A percentile compares a stretch with the other conserved stretches of the same genome.
Conservation (phyloP, 192 early-diverging fungal genomes). For the Ambispora gerdemannii region DNA sequence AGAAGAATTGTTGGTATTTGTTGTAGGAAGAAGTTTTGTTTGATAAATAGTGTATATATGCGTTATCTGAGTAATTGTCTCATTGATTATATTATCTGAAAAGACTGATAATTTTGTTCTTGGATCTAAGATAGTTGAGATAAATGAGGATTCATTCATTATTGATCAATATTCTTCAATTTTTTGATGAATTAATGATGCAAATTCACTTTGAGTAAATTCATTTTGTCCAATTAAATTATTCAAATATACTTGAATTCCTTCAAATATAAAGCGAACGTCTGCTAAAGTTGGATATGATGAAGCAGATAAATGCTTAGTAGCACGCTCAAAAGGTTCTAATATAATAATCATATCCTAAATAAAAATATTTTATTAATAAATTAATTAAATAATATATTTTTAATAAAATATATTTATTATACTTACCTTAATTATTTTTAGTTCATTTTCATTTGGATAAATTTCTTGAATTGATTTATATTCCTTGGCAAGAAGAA, state of each 20-base stretch:
- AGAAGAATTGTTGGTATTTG: background rate
- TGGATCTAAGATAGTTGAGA: background rate
- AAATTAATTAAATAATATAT: background rate
- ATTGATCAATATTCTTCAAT: background rate
- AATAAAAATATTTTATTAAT: background rate
- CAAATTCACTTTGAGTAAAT: background rate
- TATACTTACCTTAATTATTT: background rate
- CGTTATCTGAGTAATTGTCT: background rate
- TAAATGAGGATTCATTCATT: background rate
- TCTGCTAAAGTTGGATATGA: conserved; percentile 2
- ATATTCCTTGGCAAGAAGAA: background rate
- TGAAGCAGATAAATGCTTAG: background rate
- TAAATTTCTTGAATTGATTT: background rate
- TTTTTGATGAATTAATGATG: background rate
- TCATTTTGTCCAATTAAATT: background rate
- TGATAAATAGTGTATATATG: background rate
- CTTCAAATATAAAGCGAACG: background rate
- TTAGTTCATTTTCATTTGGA: background rate
- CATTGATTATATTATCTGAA: too few relatives aligned
- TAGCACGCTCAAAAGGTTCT: conserved; percentile 2
- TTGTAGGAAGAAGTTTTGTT: background rate
- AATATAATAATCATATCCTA: background rate
- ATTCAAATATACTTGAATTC: background rate
- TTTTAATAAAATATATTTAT: background rate
- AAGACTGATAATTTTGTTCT: background rate